A percentile compares a stretch with the other conserved stretches of the same genome.
These are phyloP conservation scores for Protomyces arabidopsidicola DNA, from an alignment of 1,139 yeast species.

Conservation along the genomic window DNA sequence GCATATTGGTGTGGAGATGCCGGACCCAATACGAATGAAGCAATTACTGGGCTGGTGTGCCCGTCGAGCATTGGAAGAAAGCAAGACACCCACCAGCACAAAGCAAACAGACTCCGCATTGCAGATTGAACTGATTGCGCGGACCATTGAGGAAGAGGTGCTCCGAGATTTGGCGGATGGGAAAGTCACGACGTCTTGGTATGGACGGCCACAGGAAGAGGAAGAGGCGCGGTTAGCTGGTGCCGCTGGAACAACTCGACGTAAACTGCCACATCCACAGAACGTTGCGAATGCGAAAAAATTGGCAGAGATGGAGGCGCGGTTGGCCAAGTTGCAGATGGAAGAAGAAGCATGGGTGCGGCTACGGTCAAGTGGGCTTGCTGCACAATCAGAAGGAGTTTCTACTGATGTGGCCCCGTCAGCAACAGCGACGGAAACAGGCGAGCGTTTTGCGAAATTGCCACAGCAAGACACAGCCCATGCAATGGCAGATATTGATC, in stretches of 20 bases:
- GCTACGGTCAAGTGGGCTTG: neutral
- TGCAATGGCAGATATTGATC: neutral
- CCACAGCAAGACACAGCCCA: neutral
- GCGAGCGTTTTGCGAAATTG: slow-evolving; percentile 11
- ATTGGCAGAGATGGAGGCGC: slow-evolving; percentile 46
- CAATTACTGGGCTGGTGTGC: slow-evolving; percentile 69
- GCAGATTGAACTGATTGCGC: slow-evolving; percentile 43
- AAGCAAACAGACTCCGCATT: neutral
- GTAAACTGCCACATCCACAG: slow-evolving; percentile 52
- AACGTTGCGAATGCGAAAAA: slow-evolving; percentile 51
- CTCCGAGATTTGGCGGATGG: slow-evolving; percentile 57
- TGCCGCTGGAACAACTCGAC: slow-evolving; percentile 24
- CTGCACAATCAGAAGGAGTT: neutral
- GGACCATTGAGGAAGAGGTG: slow-evolving; percentile 62
- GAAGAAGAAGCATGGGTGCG: slow-evolving; percentile 27
- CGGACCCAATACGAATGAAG: slow-evolving; percentile 70
- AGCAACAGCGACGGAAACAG: slow-evolving; percentile 4
- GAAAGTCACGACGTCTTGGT: slow-evolving; percentile 63
- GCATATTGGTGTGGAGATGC: slow-evolving; percentile 56
- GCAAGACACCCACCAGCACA: slow-evolving; percentile 28
- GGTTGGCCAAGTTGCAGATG: slow-evolving; percentile 38
- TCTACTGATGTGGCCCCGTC: slow-evolving; percentile 17
- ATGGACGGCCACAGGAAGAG: slow-evolving; percentile 43
- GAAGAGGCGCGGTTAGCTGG: slow-evolving; percentile 26
- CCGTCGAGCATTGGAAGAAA: slow-evolving; percentile 47